These are phyloP conservation scores for Saccharomyces hybrid DNA, from an alignment of 1,139 yeast genomes.

Conservation along the genomic window DNA sequence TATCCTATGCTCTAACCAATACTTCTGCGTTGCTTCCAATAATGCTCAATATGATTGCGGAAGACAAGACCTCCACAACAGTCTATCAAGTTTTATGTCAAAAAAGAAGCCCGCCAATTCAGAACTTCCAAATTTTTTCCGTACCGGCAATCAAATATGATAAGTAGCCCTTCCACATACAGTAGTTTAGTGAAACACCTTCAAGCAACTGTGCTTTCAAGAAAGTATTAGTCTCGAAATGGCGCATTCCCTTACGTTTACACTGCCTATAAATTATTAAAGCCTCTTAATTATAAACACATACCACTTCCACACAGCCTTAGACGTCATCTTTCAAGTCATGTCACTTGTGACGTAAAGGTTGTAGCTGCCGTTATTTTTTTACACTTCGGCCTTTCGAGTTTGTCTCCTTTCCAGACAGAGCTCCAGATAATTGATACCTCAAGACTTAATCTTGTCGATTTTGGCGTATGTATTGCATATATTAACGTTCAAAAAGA, in stretches of 20 bases:
- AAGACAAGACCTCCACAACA: constrained; percentile 22
- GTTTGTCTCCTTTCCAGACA: not conserved
- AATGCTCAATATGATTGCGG: constrained; percentile 15
- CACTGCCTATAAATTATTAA: too few species aligned
- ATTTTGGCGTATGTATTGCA: not conserved
- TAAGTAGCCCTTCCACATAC: not conserved
- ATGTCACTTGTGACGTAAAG: not conserved
- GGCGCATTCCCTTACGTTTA: too few species aligned
- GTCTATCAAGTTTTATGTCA: constrained; percentile 13
- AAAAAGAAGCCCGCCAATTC: not conserved
- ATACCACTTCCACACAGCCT: too few species aligned
- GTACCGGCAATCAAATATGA: not conserved
- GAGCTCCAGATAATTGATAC: not conserved
- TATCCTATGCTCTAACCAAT: constrained; percentile 20
- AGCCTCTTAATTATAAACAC: not conserved
- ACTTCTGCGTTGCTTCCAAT: constrained; percentile 19
- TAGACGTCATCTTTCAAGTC: too few species aligned
- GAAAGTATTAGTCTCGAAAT: too few species aligned
- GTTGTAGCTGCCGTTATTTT: not conserved
- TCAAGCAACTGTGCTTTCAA: not conserved
- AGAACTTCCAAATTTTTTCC: not conserved
- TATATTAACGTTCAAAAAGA: not conserved
- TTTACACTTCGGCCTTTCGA: not conserved
- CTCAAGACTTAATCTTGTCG: not conserved
- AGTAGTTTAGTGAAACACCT: not conserved